Base-by-base conservation (phyloP, 352 stramenopile genomes). In the Phytophthora hybrid region DNA sequence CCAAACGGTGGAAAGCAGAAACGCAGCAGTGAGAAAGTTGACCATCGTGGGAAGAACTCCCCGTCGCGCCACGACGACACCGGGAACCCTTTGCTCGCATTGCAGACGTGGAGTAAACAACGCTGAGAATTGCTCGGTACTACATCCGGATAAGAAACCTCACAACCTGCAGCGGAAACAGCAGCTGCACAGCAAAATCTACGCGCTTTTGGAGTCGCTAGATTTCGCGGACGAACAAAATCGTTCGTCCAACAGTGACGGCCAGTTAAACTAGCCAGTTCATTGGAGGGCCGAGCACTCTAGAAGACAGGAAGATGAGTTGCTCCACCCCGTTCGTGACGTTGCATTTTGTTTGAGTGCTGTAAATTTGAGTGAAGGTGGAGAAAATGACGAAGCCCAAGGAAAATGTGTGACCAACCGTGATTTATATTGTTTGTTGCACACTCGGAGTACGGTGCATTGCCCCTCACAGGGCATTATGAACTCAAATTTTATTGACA, bases 401-500 rank as follows among this genome's bases (percentile, higher is more conserved):
- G 31, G 59, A 59, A 59, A 53, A 51, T 0, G 10, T 9, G n/a
- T 19, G 21, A 10, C 3, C 6, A 55, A 46, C 3, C 10, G 46
- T 47, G 4, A 63, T n/a, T 59, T 37, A 18, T 46, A 46, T n/a
- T 66, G 54, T 53, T 69, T 75, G 5, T 21, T 75, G 29, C 47
- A 71, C 54, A 31, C 26, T 7, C n/a, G 0, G 21, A 75, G 68
- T 63, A 59, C 51, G 1, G 52, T 71, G 49, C 56, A 66, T 6
- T 60, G 49, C 49, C 53, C 46, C 0, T 14, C n/a, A 8, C 18
- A 59, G 9, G 39, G 46, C 23, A 58, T 76, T 6, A 11, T 61
- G 3, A 76, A 71, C 55, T 76, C 51, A 14, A 71, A 71, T 26
- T 67, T 76, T 29, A 63, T 76, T 14, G 63, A 71, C 31, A 71